Percentiles rank a stretch among this genome's conserved stretches.
Conservation (phyloP, 2,329 filamentous ascomycete species). For the Xylaria sp. region DNA sequence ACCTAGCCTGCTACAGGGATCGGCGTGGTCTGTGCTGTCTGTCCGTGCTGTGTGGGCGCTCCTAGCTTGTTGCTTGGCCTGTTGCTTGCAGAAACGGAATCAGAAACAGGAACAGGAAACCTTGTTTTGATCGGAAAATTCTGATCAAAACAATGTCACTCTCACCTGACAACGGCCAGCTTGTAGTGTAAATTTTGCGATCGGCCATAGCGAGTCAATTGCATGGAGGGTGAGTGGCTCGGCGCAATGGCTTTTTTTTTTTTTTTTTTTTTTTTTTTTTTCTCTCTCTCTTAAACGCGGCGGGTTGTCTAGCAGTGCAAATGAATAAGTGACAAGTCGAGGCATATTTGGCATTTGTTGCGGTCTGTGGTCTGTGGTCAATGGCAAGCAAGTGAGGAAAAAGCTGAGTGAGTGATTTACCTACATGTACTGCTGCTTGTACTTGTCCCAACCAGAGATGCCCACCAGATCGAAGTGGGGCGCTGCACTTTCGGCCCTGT, state of each 20-base stretch:
- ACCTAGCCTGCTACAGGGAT: not conserved
- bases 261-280: too few species aligned
- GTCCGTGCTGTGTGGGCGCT: conserved; percentile 22
- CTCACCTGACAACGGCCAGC: conserved; percentile 19
- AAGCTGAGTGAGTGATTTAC: conserved; percentile 43
- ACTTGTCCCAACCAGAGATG: conserved; percentile 28
- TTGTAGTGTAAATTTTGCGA: not conserved
- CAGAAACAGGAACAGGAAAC: conserved; percentile 26
- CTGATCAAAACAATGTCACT: conserved; percentile 40
- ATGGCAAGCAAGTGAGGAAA: conserved; percentile 39
- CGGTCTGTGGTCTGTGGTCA: conserved; percentile 42
- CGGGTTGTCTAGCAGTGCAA: conserved; percentile 9
- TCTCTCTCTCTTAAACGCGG: not conserved
- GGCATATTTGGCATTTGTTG: conserved; percentile 38
- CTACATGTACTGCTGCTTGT: conserved; percentile 34
- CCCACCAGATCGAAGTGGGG: conserved; percentile 29
- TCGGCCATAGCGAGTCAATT: conserved; percentile 32
- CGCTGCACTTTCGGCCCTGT: conserved; percentile 22
- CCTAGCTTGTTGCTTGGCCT: conserved; percentile 16
- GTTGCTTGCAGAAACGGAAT: conserved; percentile 33
- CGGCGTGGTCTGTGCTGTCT: conserved; percentile 27
- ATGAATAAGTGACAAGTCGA: conserved; percentile 27
- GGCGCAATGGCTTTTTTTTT: too few species aligned
- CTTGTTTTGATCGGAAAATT: conserved; percentile 39
- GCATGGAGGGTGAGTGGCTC: not conserved